Evolutionary conservation across 2,329 filamentous ascomycete genomes (phyloP).

Genomic region (Epichloe aotearoae): DNA sequence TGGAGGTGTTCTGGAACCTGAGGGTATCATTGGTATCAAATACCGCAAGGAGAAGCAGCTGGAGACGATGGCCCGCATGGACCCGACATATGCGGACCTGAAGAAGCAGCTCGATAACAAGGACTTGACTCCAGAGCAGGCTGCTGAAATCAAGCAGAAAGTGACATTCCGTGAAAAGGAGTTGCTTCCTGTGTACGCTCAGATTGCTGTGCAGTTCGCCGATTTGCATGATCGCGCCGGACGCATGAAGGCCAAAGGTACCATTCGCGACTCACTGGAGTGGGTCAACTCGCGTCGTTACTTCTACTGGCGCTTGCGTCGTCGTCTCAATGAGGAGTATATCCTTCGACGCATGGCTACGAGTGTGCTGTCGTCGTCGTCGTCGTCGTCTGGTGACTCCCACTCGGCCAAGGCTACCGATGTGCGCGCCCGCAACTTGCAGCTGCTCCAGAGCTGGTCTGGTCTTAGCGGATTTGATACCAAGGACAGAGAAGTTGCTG

Average conservation of each 20-base stretch:
- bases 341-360: slow-evolving; percentile 77
- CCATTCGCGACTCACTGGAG: slow-evolving; percentile 69
- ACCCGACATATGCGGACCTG: slow-evolving; percentile 69
- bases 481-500: slow-evolving; percentile 71
- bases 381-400: slow-evolving; percentile 14
- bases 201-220: slow-evolving; percentile 93
- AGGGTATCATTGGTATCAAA: slow-evolving; percentile 98
- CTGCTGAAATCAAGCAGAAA: slow-evolving; percentile 67
- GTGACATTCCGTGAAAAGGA: slow-evolving; percentile 77
- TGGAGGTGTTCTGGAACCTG: slow-evolving; percentile 93
- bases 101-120: slow-evolving; percentile 59
- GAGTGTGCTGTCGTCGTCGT: slow-evolving; percentile 17
- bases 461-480: slow-evolving; percentile 62
- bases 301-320: slow-evolving; percentile 99
- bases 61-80: slow-evolving; percentile 90
- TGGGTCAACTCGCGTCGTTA: slow-evolving; percentile 88
- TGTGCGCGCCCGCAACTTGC: slow-evolving; percentile 53
- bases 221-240: slow-evolving; percentile 94
- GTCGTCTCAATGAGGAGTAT: slow-evolving; percentile 93
- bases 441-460: slow-evolving; percentile 72
- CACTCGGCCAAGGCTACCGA: slow-evolving; percentile 32
- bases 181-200: slow-evolving; percentile 81
- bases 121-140: slow-evolving; percentile 57
- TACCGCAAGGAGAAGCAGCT: slow-evolving; percentile 96
- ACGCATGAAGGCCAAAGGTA: slow-evolving; percentile 96